Conservation (phyloP, 1,284 basidiomycete genomes). For the Apiotrichum porosum region DNA sequence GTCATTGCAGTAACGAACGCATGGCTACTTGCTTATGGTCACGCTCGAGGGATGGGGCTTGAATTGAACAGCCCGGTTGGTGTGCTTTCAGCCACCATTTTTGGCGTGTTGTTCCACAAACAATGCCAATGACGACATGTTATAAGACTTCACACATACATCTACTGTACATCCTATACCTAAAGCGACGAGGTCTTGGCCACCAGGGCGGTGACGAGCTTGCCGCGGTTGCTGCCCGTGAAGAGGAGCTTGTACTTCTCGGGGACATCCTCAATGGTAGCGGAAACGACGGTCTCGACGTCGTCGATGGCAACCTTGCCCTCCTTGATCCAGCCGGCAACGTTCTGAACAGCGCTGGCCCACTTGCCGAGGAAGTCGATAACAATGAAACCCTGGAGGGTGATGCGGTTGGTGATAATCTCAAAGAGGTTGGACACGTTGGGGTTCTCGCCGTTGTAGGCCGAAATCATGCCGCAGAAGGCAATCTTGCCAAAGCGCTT, state of each 20-base stretch:
- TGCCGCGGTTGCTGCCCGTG: conserved; percentile 39
- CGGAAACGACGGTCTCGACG: conserved; percentile 35
- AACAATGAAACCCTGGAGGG: conserved; percentile 48
- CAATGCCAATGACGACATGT: too few species aligned
- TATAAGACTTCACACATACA: too few species aligned
- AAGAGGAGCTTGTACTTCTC: conserved; percentile 38
- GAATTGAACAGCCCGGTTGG: too few species aligned
- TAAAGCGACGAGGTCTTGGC: conserved; percentile 1
- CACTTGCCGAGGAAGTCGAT: conserved; percentile 33
- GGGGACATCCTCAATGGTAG: conserved; percentile 39
- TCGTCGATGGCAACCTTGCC: conserved; percentile 37
- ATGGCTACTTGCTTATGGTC: too few species aligned
- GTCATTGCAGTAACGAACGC: too few species aligned
- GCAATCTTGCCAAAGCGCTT: conserved; percentile 49
- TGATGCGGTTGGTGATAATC: conserved; percentile 48
- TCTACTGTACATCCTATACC: too few species aligned
- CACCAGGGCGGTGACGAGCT: conserved; percentile 39
- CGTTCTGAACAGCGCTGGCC: conserved; percentile 18
- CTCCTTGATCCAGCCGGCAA: conserved; percentile 28
- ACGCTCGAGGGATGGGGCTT: too few species aligned
- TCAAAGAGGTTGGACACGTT: conserved; percentile 29
- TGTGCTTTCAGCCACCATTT: too few species aligned
- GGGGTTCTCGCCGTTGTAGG: conserved; percentile 24
- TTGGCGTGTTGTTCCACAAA: too few species aligned
- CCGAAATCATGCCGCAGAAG: conserved; percentile 45